Conservation (phyloP, 2,329 filamentous ascomycete species). For the Fusarium sp. region DNA sequence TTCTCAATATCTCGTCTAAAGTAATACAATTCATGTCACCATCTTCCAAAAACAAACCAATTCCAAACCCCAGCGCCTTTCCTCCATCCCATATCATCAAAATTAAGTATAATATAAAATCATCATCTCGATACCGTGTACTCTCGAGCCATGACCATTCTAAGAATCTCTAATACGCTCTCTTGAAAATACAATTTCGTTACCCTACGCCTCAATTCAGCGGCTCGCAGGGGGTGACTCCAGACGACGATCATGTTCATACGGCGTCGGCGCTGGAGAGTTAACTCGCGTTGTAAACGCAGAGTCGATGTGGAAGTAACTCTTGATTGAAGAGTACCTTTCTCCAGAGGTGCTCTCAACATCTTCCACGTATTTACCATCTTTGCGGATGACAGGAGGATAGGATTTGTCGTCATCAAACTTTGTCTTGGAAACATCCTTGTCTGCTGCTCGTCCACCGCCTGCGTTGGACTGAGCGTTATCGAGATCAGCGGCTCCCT, state of each 20-base stretch:
- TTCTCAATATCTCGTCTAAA: slow-evolving; percentile 27
- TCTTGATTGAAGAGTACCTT: slow-evolving; percentile 41
- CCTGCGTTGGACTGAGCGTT: slow-evolving; percentile 67
- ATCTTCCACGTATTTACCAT: slow-evolving; percentile 40
- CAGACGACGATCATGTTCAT: slow-evolving; percentile 45
- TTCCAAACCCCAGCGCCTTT: slow-evolving; percentile 1
- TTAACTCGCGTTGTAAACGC: slow-evolving; percentile 43
- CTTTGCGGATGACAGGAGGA: slow-evolving; percentile 42
- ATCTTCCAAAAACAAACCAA: slow-evolving; percentile 2
- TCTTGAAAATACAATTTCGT: slow-evolving; percentile 15
- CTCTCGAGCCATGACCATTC: slow-evolving; percentile 21
- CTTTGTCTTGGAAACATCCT: slow-evolving; percentile 12
- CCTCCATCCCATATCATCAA: neutral
- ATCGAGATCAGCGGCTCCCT: slow-evolving; percentile 66
- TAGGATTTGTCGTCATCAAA: slow-evolving; percentile 24
- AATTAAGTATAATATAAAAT: slow-evolving; percentile 10
- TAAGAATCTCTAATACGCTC: slow-evolving; percentile 23
- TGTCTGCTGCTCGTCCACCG: slow-evolving; percentile 53
- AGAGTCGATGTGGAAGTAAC: slow-evolving; percentile 46
- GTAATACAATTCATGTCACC: slow-evolving; percentile 7
- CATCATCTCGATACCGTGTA: slow-evolving; percentile 29
- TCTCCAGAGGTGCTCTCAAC: slow-evolving; percentile 21
- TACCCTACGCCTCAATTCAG: neutral
- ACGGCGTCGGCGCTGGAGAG: slow-evolving; percentile 48
- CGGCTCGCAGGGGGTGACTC: slow-evolving; percentile 22